These are phyloP conservation scores for Citrullus mucosospermus DNA, from an alignment of 306 rosid genomes.

Conservation along the genomic window DNA sequence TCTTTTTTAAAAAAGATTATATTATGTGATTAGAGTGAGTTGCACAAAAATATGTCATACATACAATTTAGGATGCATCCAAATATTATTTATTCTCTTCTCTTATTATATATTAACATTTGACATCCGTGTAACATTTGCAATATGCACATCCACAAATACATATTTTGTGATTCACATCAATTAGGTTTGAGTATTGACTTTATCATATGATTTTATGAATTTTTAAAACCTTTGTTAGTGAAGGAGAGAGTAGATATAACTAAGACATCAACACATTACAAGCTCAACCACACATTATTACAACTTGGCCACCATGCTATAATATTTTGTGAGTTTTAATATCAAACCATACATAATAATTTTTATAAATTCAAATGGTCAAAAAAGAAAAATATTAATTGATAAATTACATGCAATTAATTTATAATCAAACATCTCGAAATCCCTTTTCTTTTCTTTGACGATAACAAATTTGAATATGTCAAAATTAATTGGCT, in stretches of 20 bases:
- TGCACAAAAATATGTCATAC: no score
- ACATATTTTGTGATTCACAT: neutral
- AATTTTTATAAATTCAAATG: neutral
- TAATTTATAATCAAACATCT: neutral
- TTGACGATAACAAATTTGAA: neutral
- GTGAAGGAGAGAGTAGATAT: no score
- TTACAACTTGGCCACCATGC: neutral
- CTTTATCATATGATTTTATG: neutral
- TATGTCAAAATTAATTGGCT: neutral
- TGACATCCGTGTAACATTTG: no score
- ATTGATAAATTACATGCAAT: neutral
- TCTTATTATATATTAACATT: no score
- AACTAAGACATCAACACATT: no score
- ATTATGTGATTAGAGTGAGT: no score
- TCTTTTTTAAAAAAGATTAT: no score
- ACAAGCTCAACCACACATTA: neutral
- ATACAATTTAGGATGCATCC: no score
- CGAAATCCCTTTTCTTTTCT: neutral
- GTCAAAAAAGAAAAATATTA: neutral
- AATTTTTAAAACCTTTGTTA: no score
- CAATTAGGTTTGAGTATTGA: neutral
- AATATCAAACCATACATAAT: neutral
- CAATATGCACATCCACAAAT: neutral
- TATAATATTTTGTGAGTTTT: neutral
- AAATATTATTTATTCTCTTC: no score